Evolutionary conservation across 768 basidiomycete species (phyloP).

Genomic region (Serendipita indica): DNA sequence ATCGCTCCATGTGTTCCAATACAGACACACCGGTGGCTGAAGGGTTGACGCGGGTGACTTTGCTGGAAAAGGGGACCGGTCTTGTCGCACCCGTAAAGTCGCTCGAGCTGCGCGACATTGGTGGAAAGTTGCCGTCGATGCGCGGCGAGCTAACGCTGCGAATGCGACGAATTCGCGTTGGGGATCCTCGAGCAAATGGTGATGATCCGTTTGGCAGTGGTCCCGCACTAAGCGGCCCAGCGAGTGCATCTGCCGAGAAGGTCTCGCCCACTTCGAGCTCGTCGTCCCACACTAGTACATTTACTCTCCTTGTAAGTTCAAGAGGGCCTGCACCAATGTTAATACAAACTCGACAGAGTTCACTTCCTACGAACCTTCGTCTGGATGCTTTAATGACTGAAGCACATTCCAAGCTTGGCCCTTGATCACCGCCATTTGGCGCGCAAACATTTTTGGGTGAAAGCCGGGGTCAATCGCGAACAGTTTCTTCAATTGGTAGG

Average conservation of each 20-base stretch:
- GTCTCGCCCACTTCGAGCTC: slow-evolving; percentile 61
- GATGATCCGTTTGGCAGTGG: slow-evolving; percentile 47
- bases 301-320: slow-evolving; percentile 72
- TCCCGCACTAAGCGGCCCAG: slow-evolving; percentile 23
- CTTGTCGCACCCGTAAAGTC: slow-evolving; percentile 36
- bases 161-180: slow-evolving; percentile 23
- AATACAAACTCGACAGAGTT: not conserved
- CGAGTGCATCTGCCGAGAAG: slow-evolving; percentile 21
- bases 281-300: slow-evolving; percentile 75
- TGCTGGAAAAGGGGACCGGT: slow-evolving; percentile 72
- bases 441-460: slow-evolving; percentile 81
- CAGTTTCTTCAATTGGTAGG: slow-evolving; percentile 54
- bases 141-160: slow-evolving; percentile 42
- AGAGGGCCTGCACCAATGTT: slow-evolving; percentile 47
- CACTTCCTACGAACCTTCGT: slow-evolving; percentile 43
- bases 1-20: slow-evolving; percentile 68
- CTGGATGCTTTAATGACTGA: slow-evolving; percentile 62
- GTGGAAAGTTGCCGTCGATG: slow-evolving; percentile 7
- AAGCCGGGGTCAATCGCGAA: slow-evolving; percentile 77
- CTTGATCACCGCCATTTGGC: slow-evolving; percentile 85
- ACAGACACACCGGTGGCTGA: slow-evolving; percentile 78
- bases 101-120: slow-evolving; percentile 23
- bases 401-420: slow-evolving; percentile 87
- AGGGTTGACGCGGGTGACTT: slow-evolving; percentile 69
- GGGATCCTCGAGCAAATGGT: slow-evolving; percentile 28